Evolutionary conservation across 129 eudicot genomes (phyloP).

Genomic region (Ambrosia artemisiifolia): DNA sequence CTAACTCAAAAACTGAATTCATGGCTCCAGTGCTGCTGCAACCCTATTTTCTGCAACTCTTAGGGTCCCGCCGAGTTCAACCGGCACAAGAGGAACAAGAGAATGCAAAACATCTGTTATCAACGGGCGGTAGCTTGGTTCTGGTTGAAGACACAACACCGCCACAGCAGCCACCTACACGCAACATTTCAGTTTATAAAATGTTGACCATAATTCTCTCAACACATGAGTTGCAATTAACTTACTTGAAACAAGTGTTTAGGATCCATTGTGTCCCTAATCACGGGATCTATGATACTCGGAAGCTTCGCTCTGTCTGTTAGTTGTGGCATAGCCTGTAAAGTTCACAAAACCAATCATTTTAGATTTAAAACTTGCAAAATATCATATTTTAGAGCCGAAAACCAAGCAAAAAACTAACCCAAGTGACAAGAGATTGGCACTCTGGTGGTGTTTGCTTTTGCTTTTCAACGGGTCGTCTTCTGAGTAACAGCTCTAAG

Average conservation of each 20-base stretch:
- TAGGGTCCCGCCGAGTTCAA: slow-evolving; percentile 82
- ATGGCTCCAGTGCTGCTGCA: slow-evolving; percentile 21
- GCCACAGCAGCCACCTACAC: slow-evolving; percentile 94
- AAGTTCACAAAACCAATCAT: background rate
- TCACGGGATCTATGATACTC: slow-evolving; percentile 67
- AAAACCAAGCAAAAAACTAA: slow-evolving; percentile 17
- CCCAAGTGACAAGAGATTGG: slow-evolving; percentile 90
- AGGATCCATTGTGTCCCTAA: slow-evolving; percentile 75
- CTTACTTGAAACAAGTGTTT: slow-evolving; percentile 88
- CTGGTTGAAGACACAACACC: slow-evolving; percentile 90
- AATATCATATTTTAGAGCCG: background rate
- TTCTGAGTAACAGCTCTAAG: slow-evolving; percentile 63
- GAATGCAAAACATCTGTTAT: slow-evolving; percentile 91
- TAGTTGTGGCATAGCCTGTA: slow-evolving; percentile 87
- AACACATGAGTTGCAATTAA: background rate
- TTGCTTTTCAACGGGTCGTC: slow-evolving; percentile 70
- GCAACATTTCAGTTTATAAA: slow-evolving; percentile 9
- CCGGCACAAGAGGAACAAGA: slow-evolving; percentile 84
- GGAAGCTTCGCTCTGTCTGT: slow-evolving; percentile 76
- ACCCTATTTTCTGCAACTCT: slow-evolving; percentile 38
- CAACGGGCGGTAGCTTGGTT: slow-evolving; percentile 92
- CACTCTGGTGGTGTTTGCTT: slow-evolving; percentile 60
- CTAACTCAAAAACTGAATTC: slow-evolving; percentile 11
- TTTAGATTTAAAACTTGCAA: background rate
- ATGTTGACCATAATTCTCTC: background rate